Base-by-base conservation (phyloP, 192 early-diverging fungal genomes). In the Coemansia sp. region DNA sequence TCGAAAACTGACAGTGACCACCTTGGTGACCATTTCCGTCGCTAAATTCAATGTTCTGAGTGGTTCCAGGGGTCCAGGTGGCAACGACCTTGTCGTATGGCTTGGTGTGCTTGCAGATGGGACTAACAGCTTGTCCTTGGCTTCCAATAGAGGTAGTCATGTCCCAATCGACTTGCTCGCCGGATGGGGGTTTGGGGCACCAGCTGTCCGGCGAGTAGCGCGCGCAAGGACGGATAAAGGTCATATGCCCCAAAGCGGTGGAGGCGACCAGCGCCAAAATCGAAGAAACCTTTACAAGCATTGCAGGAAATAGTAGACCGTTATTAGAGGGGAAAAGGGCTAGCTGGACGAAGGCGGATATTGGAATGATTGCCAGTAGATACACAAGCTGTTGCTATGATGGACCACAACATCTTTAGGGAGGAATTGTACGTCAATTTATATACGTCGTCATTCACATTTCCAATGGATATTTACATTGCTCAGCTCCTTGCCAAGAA, bases 1-100 rank as follows among this genome's bases (percentile, higher is more conserved):
- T 45, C 1, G 82, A 70, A 52, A 78, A 83, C 46, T 86, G 71
- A 17, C 82, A 84, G 55, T 86, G 82, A 1, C 84, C 84, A 13
- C 82, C 81, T 20, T 52, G 54, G 51, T 83, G 82, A 13, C 47
- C 17, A 9, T 39, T 35, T 1, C 54, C 37, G 7, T 46, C 33
- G 1, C 25, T 9, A 15, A 44, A 44, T 25, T 14, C 37, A 58
- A 83, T 80, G 0, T 62, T 35, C 11, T 81, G 66, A 2, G 40
- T 37, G 34, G 80, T 46, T 4, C 82, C 82, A 15, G 79, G 68
- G 18, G 42, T 65, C 39, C 55, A 72, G 13, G 50, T 67, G 1
- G 64, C 68, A 5, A 62, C 61, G 0, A 47, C 14, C 7, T 37
- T 41, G 9, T 23, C 5, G 14, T 14, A 58, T 8, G 47, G 63